phyloP scores from a whole-genome alignment of 1,284 basidiomycete species.

The Leccinum angustisporum region DNA sequence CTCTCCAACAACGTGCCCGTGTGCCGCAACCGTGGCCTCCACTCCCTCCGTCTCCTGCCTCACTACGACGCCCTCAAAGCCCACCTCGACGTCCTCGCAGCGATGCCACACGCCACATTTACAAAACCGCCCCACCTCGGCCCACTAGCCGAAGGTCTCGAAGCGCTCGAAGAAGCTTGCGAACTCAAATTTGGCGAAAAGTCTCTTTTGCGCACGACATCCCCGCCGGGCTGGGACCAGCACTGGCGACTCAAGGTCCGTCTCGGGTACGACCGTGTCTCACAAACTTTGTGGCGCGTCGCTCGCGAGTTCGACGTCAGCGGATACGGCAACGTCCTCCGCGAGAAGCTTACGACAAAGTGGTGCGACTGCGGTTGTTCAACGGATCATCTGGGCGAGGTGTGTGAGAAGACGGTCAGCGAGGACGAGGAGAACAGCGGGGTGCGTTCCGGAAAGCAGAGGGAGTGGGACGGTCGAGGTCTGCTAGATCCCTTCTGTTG shows the following conservation, averaged over 20 bases:
- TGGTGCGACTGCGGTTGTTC: constrained; percentile 67
- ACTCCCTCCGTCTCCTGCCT: constrained; percentile 61
- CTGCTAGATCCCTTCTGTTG: constrained; percentile 8
- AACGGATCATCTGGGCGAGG: constrained; percentile 70
- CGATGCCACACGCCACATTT: constrained; percentile 52
- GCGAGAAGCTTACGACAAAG: constrained; percentile 66
- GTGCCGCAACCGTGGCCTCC: constrained; percentile 60
- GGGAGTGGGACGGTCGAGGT: constrained; percentile 71
- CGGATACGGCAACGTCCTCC: constrained; percentile 64
- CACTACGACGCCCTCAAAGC: constrained; percentile 55
- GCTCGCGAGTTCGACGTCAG: constrained; percentile 67
- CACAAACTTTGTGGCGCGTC: constrained; percentile 63
- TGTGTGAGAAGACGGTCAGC: constrained; percentile 66
- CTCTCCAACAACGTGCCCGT: constrained; percentile 65
- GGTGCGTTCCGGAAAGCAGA: constrained; percentile 56
- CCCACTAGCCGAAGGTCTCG: constrained; percentile 52
- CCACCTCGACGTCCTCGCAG: constrained; percentile 59
- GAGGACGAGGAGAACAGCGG: constrained; percentile 62
- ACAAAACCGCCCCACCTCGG: constrained; percentile 63
- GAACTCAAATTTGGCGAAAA: constrained; percentile 46
- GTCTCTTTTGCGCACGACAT: constrained; percentile 30
- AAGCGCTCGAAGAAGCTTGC: constrained; percentile 61
- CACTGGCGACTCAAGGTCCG: constrained; percentile 59
- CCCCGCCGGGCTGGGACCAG: constrained; percentile 46
- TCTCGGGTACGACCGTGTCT: constrained; percentile 59